Evolutionary conservation across 495 filamentous ascomycete genomes (phyloP).

Genomic region (Elasticomyces elasticus): DNA sequence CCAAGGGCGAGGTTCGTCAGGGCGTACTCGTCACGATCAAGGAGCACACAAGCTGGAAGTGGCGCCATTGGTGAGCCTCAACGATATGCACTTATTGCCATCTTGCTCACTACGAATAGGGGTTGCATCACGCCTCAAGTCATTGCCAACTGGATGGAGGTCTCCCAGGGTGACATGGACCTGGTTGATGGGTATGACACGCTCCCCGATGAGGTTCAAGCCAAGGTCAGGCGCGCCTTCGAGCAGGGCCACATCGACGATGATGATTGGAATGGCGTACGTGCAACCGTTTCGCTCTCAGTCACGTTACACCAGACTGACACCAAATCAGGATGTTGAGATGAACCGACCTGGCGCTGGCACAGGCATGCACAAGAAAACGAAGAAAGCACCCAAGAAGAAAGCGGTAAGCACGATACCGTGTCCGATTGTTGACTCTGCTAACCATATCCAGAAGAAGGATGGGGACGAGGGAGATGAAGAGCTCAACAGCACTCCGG

Average conservation of each 20-base stretch:
- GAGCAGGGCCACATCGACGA: constrained; percentile 63
- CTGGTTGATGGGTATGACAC: constrained; percentile 71
- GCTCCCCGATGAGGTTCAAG: constrained; percentile 48
- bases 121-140: constrained; percentile 66
- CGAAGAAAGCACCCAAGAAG: constrained; percentile 35
- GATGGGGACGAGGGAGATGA: constrained; percentile 29
- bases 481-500: constrained; percentile 25
- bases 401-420: constrained; percentile 12
- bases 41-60: constrained; percentile 46
- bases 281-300: too few species aligned
- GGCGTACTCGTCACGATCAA: constrained; percentile 54
- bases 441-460: constrained; percentile 1
- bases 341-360: constrained; percentile 40
- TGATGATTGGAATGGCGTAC: constrained; percentile 70
- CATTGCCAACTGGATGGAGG: constrained; percentile 46
- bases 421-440: background rate
- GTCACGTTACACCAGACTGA: too few species aligned
- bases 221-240: constrained; percentile 53
- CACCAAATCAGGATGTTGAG: constrained; percentile 48
- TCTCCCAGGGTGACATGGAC: constrained; percentile 61
- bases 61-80: constrained; percentile 64
- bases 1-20: constrained; percentile 62
- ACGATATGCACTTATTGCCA: too few species aligned
- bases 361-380: constrained; percentile 17
- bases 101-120: constrained; percentile 37